These are phyloP conservation scores for Pleurozium schreberi DNA, from an alignment of 225 moss, liverwort and hornwort genomes.

Conservation along the genomic window DNA sequence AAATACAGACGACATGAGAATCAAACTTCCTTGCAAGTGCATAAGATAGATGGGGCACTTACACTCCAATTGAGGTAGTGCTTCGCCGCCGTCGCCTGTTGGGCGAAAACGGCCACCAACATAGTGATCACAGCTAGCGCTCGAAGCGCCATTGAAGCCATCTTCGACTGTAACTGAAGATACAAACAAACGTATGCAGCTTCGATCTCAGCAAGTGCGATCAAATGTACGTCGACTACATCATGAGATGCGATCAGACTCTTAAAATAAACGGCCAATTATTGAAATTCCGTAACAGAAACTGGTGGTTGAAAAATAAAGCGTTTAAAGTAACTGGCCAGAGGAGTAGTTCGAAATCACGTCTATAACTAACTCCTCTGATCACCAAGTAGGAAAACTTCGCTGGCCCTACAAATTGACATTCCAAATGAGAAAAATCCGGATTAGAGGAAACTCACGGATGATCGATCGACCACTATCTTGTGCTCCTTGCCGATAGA, in stretches of 20 bases:
- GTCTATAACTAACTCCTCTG: too few relatives aligned
- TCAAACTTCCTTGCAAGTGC: not conserved
- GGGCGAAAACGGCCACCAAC: not conserved
- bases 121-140: not conserved
- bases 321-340: too few relatives aligned
- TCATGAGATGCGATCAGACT: not conserved
- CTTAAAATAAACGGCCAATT: too few relatives aligned
- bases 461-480: not conserved
- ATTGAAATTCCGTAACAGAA: not conserved
- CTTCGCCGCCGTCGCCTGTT: not conserved
- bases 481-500: not conserved
- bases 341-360: not conserved
- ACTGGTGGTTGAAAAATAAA: not conserved
- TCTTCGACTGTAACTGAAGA: not conserved
- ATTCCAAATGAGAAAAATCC: too few relatives aligned
- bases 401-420: not conserved
- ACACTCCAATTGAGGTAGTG: conserved; percentile 6
- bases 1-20: not conserved
- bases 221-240: not conserved
- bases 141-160: not conserved
- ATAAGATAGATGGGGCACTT: not conserved
- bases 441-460: not conserved
- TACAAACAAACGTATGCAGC: not conserved
- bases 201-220: not conserved
- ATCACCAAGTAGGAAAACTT: too few relatives aligned